Evolutionary conservation across 2,329 filamentous ascomycete species (phyloP).

Genomic region (Penicillium vulpinum): DNA sequence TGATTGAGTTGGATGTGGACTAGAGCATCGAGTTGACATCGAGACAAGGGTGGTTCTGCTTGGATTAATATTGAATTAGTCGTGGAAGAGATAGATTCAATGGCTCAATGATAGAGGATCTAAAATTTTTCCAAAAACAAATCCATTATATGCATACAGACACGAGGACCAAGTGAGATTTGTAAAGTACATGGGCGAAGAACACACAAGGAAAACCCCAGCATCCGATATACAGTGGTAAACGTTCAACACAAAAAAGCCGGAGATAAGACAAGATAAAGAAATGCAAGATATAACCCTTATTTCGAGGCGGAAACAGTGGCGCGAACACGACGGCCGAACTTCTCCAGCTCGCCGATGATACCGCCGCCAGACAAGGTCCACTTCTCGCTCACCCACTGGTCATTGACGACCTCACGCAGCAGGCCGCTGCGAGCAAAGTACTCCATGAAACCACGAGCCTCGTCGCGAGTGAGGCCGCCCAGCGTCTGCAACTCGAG

Average conservation of each 20-base stretch:
- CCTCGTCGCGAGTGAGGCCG: slow-evolving; percentile 72
- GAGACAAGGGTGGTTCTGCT: background rate
- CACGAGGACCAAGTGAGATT: slow-evolving; percentile 23
- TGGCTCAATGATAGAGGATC: background rate
- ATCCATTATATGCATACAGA: slow-evolving; percentile 40
- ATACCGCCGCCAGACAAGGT: slow-evolving; percentile 76
- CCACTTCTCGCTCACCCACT: slow-evolving; percentile 78
- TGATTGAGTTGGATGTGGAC: background rate
- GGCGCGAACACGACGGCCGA: slow-evolving; percentile 37
- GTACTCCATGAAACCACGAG: slow-evolving; percentile 83
- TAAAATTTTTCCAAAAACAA: slow-evolving; percentile 4
- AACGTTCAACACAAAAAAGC: slow-evolving; percentile 4
- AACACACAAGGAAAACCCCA: slow-evolving; percentile 22
- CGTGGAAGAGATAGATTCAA: background rate
- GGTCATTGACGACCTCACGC: slow-evolving; percentile 68
- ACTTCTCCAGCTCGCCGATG: slow-evolving; percentile 81
- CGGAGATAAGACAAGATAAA: slow-evolving; percentile 9
- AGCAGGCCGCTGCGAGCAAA: slow-evolving; percentile 84
- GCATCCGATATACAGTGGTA: slow-evolving; percentile 27
- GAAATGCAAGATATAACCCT: slow-evolving; percentile 13
- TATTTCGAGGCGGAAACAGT: slow-evolving; percentile 15
- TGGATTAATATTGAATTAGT: background rate
- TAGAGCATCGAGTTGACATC: background rate
- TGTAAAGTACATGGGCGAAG: slow-evolving; percentile 35
- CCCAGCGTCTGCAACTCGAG: slow-evolving; percentile 58